Percentiles rank a stretch among this genome's conserved stretches.
phyloP scores from a whole-genome alignment of 2,329 filamentous ascomycete species.

The Remersonia thermophila region DNA sequence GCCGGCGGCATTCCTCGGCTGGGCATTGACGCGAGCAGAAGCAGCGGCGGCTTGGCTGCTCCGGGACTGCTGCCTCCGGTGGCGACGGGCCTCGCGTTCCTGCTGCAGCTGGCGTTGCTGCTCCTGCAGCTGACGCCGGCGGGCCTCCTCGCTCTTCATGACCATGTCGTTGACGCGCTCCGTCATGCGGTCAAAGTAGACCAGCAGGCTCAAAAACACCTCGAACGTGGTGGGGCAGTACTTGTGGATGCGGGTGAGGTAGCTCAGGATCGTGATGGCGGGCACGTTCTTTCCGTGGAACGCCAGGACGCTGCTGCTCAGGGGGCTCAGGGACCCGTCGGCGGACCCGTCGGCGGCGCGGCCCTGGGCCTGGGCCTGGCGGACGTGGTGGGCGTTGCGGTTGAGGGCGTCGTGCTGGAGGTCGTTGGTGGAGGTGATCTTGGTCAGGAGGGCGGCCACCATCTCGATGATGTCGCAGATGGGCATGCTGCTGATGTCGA shows the following conservation, averaged over 20 bases:
- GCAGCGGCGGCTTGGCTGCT: no score
- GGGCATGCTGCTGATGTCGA: slow-evolving; percentile 96
- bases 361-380: slow-evolving; percentile 33
- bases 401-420: slow-evolving; percentile 84
- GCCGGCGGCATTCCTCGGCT: slow-evolving; percentile 4
- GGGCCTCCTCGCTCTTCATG: slow-evolving; percentile 50
- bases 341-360: slow-evolving; percentile 10
- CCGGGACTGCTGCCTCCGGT: slow-evolving; percentile 5
- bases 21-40: no score
- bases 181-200: slow-evolving; percentile 99
- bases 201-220: slow-evolving; percentile 85
- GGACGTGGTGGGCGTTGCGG: slow-evolving; percentile 49
- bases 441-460: slow-evolving; percentile 90
- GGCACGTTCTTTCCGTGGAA: slow-evolving; percentile 98
- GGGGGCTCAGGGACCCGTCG: slow-evolving; percentile 33
- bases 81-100: slow-evolving; percentile 11
- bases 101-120: slow-evolving; percentile 12
- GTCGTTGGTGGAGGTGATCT: slow-evolving; percentile 96
- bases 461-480: slow-evolving; percentile 97
- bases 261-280: slow-evolving; percentile 92
- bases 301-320: slow-evolving; percentile 62
- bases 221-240: slow-evolving; percentile 98
- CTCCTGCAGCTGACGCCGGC: slow-evolving; percentile 25
- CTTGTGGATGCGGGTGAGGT: slow-evolving; percentile 91
- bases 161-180: slow-evolving; percentile 81